Evolutionary conservation across 75 land plant genomes (phyloP).

Genomic region (Picea glauca): DNA sequence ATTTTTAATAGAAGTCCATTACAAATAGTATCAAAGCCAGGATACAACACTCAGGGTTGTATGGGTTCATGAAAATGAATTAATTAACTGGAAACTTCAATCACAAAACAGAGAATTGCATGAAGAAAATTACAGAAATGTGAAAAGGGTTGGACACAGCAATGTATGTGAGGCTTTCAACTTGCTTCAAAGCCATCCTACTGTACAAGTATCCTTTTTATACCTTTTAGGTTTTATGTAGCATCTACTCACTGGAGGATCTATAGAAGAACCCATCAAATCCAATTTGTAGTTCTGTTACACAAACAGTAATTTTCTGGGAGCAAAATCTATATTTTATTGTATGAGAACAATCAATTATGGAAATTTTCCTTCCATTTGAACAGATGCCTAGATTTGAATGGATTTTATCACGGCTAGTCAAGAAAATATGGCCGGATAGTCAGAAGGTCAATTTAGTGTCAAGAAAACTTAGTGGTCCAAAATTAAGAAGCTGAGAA

Average conservation of each 20-base stretch:
- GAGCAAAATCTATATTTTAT: neutral
- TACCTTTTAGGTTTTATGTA: neutral
- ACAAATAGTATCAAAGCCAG: too few relatives aligned
- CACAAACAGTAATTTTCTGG: neutral
- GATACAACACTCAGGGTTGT: too few relatives aligned
- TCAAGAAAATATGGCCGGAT: neutral
- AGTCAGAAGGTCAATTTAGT: neutral
- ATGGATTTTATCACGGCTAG: neutral
- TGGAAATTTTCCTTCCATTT: neutral
- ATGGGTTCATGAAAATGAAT: too few relatives aligned
- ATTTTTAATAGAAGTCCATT: too few relatives aligned
- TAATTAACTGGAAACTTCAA: too few relatives aligned
- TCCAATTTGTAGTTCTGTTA: neutral
- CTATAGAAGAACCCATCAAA: neutral
- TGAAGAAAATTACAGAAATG: neutral
- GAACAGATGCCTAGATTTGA: neutral
- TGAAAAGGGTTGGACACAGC: neutral
- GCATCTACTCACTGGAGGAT: neutral
- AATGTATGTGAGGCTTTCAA: conserved; percentile 17
- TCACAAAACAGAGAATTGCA: neutral
- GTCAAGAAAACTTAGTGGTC: neutral
- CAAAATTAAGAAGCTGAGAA: neutral
- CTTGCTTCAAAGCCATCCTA: conserved; percentile 24
- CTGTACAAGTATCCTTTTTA: conserved; percentile 17
- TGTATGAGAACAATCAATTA: neutral